Evolutionary conservation across 2,329 filamentous ascomycete species (phyloP), one percentile per base, ranked within the genome.

Genomic region (Ciborinia camelliae): DNA sequence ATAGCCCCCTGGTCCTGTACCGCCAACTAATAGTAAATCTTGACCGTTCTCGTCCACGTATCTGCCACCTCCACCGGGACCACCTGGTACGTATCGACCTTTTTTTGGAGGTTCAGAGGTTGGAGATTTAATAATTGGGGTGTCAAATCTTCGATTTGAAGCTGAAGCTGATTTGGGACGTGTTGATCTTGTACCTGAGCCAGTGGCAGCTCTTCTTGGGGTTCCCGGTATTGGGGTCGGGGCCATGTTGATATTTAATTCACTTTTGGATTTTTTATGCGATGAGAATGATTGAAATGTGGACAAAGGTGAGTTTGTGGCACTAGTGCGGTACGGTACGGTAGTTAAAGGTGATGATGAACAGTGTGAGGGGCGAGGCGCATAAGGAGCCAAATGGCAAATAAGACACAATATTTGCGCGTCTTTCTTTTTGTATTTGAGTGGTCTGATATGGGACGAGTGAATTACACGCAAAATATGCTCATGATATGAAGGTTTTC

Each of bases 31-130:
- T 50, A 82, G 82, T 50, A 82, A 84, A 68, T 89, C 86, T 66
- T 83, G 80, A 60, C 84, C 84, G 65, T 91, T 86, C 64, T 88
- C 82, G 71, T 96, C 91, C 43, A 95, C 81, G 76, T 92, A 96
- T 74, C 92, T 83, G 26, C 92, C 92, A 65, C 92, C 92, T 53
- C 92, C 92, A 47, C 91, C 92, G 65, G 91, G 89, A 3, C 92
- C 92, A 55, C 92, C 92, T 41, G 94, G 91, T 55, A 96, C 85
- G 79, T 97, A 97, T 77, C 86, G 73, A 70, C 88, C 83, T 74
- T 85, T 86, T 78, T 92, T 92, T 15, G 89, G 87, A 41, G 73
- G 73, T 55, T 75, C 73, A 8, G 72, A 73, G 30, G 70, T 66
- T 28, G 65, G 62, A 4, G 50, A 67, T 26, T 70, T 70, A 18